Percentiles rank a stretch among this genome's conserved stretches.
phyloP scores from a whole-genome alignment of 768 basidiomycete species.

The Rhodotorula paludigena region DNA sequence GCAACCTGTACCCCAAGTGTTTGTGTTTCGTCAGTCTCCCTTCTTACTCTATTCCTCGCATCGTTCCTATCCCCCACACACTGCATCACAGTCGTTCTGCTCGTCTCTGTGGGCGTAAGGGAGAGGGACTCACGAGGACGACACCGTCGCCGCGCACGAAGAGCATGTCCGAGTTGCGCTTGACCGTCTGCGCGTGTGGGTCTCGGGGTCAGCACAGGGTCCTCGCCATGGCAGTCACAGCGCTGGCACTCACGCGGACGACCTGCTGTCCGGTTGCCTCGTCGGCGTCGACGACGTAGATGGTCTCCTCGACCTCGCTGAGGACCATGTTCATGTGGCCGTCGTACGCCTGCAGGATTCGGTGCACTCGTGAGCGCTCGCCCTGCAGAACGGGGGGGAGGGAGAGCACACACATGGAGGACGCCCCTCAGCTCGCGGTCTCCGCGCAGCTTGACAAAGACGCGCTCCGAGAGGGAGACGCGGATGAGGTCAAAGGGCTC shows the following conservation, averaged over 20 bases:
- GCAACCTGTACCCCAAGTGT: constrained; percentile 25
- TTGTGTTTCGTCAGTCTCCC: background rate
- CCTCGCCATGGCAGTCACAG: too few relatives aligned
- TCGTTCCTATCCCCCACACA: too few relatives aligned
- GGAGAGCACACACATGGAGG: constrained; percentile 65
- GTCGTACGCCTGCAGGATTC: constrained; percentile 90
- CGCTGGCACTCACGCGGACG: constrained; percentile 53
- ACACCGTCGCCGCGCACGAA: constrained; percentile 97
- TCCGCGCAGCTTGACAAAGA: constrained; percentile 93
- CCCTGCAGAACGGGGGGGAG: background rate
- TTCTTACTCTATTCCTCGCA: too few relatives aligned
- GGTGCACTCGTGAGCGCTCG: rapidly evolving
- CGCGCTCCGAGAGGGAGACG: constrained; percentile 91
- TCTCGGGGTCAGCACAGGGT: too few relatives aligned
- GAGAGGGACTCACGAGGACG: constrained; percentile 64
- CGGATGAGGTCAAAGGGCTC: constrained; percentile 97
- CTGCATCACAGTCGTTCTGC: too few relatives aligned
- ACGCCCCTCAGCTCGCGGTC: constrained; percentile 87
- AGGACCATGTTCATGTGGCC: constrained; percentile 99
- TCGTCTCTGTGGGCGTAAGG: background rate
- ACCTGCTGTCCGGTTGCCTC: constrained; percentile 60
- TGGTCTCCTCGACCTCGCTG: constrained; percentile 94
- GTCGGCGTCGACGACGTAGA: constrained; percentile 84
- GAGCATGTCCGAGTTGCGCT: constrained; percentile 93
- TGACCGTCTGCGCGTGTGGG: constrained; percentile 61